These are phyloP conservation scores for Anthracocystis setariae DNA, from an alignment of 1,284 basidiomycete species.

Conservation along the genomic window DNA sequence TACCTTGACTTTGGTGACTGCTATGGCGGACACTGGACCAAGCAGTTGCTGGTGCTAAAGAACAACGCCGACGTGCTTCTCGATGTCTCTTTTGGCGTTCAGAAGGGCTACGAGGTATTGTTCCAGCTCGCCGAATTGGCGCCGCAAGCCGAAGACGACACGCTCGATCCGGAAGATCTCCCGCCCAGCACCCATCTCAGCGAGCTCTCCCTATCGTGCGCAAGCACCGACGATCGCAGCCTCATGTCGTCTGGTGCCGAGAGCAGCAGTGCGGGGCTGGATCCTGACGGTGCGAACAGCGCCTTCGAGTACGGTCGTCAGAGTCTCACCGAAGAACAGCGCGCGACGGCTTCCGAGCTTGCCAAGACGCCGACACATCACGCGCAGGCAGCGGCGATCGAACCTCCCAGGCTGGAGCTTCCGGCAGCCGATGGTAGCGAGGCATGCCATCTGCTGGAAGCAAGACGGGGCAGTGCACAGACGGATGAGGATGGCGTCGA, in stretches of 20 bases:
- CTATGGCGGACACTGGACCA: constrained; percentile 70
- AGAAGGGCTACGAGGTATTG: constrained; percentile 69
- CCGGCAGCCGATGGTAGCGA: constrained; percentile 23
- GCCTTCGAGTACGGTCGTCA: constrained; percentile 20
- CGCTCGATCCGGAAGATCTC: constrained; percentile 36
- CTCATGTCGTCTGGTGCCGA: constrained; percentile 30
- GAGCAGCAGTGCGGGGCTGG: constrained; percentile 34
- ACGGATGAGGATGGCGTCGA: constrained; percentile 52
- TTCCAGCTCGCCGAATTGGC: constrained; percentile 70
- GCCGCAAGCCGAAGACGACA: constrained; percentile 50
- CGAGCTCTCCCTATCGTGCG: constrained; percentile 43
- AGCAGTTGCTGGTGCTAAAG: constrained; percentile 70
- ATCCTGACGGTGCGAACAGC: constrained; percentile 25
- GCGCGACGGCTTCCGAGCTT: constrained; percentile 39
- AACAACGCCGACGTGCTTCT: constrained; percentile 69
- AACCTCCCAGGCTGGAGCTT: constrained; percentile 52
- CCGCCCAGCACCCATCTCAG: constrained; percentile 37
- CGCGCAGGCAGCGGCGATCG: constrained; percentile 37
- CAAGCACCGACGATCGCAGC: constrained; percentile 34
- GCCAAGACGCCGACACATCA: constrained; percentile 57
- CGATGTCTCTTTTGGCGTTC: constrained; percentile 70
- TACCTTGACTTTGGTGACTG: constrained; percentile 71
- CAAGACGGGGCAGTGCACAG: constrained; percentile 28
- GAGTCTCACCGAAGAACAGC: constrained; percentile 25
- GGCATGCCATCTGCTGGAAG: constrained; percentile 22